phyloP scores from a whole-genome alignment of 306 rosid genomes.

The Prunus fruticosa region DNA sequence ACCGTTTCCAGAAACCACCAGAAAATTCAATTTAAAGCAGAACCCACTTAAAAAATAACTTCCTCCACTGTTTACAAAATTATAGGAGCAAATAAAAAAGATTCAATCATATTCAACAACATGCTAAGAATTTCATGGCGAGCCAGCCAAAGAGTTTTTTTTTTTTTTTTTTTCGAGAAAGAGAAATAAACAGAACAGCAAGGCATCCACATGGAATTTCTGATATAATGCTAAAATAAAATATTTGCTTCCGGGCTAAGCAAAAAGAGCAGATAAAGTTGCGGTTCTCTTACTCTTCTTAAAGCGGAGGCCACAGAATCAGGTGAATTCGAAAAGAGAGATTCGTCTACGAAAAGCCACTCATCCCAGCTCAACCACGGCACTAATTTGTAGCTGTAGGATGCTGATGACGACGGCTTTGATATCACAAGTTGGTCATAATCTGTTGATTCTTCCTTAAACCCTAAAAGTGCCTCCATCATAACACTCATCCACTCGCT shows the following conservation, averaged over 20 bases:
- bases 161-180: background rate
- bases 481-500: background rate
- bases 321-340: constrained; percentile 68
- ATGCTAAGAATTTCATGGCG: background rate
- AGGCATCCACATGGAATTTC: background rate
- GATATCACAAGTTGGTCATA: background rate
- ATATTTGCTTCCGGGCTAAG: background rate
- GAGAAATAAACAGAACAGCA: background rate
- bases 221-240: background rate
- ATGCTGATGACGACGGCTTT: constrained; percentile 6
- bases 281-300: constrained; percentile 45
- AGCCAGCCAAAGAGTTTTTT: background rate
- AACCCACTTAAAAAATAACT: background rate
- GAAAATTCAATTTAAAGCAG: background rate
- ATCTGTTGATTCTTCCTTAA: constrained; percentile 9
- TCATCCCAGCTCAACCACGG: constrained; percentile 95
- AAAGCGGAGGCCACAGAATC: constrained; percentile 61
- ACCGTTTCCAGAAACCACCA: background rate
- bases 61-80: background rate
- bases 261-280: background rate
- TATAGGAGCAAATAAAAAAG: background rate
- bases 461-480: constrained; percentile 20
- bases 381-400: constrained; percentile 52
- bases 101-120: background rate
- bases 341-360: constrained; percentile 65